Percentiles rank a stretch among this genome's conserved stretches.
These are phyloP conservation scores for Blastomyces parvus DNA, from an alignment of 2,329 filamentous ascomycete genomes.

Conservation along the genomic window DNA sequence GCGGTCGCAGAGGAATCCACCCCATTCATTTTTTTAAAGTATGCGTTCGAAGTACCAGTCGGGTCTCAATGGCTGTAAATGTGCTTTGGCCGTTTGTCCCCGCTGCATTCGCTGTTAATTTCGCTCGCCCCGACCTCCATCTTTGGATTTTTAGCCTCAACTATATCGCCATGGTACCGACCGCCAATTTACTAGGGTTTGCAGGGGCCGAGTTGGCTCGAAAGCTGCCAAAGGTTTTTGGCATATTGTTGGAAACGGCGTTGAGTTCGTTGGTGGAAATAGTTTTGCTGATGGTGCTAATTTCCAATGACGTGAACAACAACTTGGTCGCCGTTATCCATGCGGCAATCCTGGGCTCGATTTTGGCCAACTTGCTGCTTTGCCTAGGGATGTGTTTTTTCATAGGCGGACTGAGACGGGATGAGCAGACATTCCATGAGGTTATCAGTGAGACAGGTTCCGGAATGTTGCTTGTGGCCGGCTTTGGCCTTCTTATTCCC, in stretches of 20 bases:
- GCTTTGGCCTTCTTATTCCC: constrained; percentile 42
- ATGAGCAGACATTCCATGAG: constrained; percentile 61
- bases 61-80: constrained; percentile 56
- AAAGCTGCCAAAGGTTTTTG: constrained; percentile 63
- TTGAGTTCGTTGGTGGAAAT: constrained; percentile 72
- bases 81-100: constrained; percentile 67
- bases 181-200: constrained; percentile 66
- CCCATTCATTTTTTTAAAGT: constrained; percentile 55
- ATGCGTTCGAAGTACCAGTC: constrained; percentile 54
- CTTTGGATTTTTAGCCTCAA: constrained; percentile 59
- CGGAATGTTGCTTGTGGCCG: constrained; percentile 67
- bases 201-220: constrained; percentile 61
- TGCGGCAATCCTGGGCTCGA: constrained; percentile 73
- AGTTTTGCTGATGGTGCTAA: constrained; percentile 68
- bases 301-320: constrained; percentile 45
- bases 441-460: constrained; percentile 70
- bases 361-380: constrained; percentile 70
- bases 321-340: constrained; percentile 58
- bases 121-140: constrained; percentile 47
- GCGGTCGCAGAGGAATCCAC: constrained; percentile 57
- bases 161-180: constrained; percentile 69
- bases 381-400: constrained; percentile 76
- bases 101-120: constrained; percentile 57
- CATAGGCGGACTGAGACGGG: constrained; percentile 58
- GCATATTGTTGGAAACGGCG: constrained; percentile 42